phyloP scores from a whole-genome alignment of 1,284 basidiomycete species.

The Thelephora terrestris region DNA sequence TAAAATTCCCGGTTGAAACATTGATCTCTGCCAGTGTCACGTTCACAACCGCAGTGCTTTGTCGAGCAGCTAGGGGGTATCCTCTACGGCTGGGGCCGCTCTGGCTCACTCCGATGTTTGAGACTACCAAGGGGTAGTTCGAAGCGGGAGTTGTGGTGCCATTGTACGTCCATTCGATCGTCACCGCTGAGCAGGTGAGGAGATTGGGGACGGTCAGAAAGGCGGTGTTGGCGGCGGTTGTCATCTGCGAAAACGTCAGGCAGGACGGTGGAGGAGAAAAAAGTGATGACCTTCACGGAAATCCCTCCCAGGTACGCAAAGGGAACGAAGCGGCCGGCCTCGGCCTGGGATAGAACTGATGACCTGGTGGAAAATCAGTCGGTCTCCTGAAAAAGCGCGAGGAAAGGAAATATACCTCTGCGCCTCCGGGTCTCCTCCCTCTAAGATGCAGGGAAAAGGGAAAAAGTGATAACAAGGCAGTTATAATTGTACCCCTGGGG shows the following conservation, averaged over 20 bases:
- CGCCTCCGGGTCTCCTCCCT: neutral
- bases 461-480: too few species aligned
- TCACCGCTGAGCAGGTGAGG: slow-evolving; percentile 11
- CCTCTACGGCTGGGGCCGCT: slow-evolving; percentile 2
- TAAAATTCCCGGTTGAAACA: slow-evolving; percentile 6
- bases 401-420: neutral
- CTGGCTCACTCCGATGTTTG: slow-evolving; percentile 8
- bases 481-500: too few species aligned
- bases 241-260: too few species aligned
- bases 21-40: slow-evolving; percentile 6
- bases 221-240: neutral
- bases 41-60: neutral
- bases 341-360: too few species aligned
- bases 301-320: too few species aligned
- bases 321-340: too few species aligned
- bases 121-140: slow-evolving; percentile 9
- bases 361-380: too few species aligned
- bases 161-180: slow-evolving; percentile 13
- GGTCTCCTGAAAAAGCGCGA: too few species aligned
- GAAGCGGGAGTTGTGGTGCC: slow-evolving; percentile 4
- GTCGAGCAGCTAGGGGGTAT: neutral
- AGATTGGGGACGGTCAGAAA: slow-evolving; percentile 8
- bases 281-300: too few species aligned
- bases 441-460: neutral
- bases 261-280: too few species aligned